Conservation (phyloP, 2,329 filamentous ascomycete genomes). For the Pestalotiopsis sp. region DNA sequence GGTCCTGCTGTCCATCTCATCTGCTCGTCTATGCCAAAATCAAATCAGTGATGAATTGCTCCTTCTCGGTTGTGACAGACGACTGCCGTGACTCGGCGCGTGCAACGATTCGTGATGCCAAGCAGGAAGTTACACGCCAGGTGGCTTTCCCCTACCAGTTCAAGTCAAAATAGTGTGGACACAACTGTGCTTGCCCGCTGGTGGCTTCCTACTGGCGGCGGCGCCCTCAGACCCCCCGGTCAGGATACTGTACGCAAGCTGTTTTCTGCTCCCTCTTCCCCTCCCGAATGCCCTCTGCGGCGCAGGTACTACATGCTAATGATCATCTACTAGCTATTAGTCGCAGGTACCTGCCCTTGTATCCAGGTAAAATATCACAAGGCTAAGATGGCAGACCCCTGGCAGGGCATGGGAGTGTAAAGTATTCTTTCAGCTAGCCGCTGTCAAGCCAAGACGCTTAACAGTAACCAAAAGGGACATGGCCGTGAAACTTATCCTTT, state of each 20-base stretch:
- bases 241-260: neutral
- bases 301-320: no score
- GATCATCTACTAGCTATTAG: no score
- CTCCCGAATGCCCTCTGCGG: no score
- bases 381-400: neutral
- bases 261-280: neutral
- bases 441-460: constrained; percentile 8
- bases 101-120: neutral
- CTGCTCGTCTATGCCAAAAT: no score
- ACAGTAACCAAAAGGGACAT: neutral
- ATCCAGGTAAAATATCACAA: neutral
- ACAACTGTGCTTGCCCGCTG: neutral
- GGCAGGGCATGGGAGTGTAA: neutral
- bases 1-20: no score
- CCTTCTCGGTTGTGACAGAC: neutral
- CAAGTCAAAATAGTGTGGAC: neutral
- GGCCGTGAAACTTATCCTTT: neutral
- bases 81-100: constrained; percentile 7
- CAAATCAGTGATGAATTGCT: neutral
- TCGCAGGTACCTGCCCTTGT: no score
- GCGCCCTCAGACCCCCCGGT: neutral
- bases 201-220: neutral
- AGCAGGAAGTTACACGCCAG: neutral
- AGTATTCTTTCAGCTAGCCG: constrained; percentile 7
- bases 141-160: neutral